Base-by-base conservation (phyloP, 495 filamentous ascomycete genomes). In the Penicillium egyptiacum region DNA sequence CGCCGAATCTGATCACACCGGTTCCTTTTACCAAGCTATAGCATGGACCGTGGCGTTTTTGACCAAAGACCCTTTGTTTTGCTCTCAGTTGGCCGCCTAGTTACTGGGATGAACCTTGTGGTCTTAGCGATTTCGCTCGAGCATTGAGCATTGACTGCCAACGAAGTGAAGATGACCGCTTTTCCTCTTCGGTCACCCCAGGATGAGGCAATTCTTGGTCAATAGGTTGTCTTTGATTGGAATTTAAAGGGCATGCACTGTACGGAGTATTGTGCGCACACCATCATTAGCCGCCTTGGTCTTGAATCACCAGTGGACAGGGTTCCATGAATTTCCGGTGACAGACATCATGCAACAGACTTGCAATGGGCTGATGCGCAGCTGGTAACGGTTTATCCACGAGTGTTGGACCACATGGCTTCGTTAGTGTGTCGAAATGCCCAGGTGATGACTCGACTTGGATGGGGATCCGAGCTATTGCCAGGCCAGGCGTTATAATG, bases 291-390 rank as follows among this genome's bases (percentile, higher is more conserved):
- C 49, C 7, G 50, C 35, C 10, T 50, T 35, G 17, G 16, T 19
- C 35, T 46, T 5, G 16, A 26, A 40, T 17, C 9, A 17, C 26
- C 17, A 53, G 40, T 53, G 16, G 40, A 22, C 14, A 2, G 6
- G 11, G 8, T 53, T 53, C 41, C 40, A 23, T 8, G 40, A 12
- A 20, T 20, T 3, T 31, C 51, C 28, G 51, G 33, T 51, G 23
- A 45, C 35, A 22, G 22, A 30, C 20, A 52, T 55, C 52, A 55
- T 55, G 42, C 31, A 39, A 39, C 14, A 8, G 14, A 45, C 28
- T 23, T 22, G 12, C 6, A 55, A 11, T 44, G 40, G 52, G 14
- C 42, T 20, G 26, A 35, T 46, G 14, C 28, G 26, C 42, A 20
- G 41, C 6, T 54, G 17, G 20, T 30, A 26, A 23, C 46, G 43